Evolutionary conservation across 331 rosid genomes (phyloP), one percentile per base, ranked within the genome.

Genomic region (Malus hybrid): DNA sequence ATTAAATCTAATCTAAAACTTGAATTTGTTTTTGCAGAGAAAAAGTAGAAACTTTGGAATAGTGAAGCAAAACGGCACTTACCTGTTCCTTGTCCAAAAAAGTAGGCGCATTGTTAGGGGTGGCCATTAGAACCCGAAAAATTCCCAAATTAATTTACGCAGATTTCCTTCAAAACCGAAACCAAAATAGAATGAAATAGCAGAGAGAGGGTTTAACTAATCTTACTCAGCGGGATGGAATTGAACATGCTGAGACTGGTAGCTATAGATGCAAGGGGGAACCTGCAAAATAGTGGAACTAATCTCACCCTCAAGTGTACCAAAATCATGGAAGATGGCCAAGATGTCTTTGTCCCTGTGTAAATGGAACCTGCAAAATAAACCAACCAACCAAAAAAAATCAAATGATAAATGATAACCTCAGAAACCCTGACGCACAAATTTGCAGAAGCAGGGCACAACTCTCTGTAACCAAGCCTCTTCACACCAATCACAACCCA

Each of bases 1-100:
- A 22, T 22, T 22, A 22, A 22, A 22, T 22, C 24, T 22, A 22
- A 22, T 22, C 24, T 22, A 22, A 22, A 22, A 22, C 24, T 22
- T 22, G 24, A 22, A 22, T 22, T 22, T 22, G 24, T 22, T 22
- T 22, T 14, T 33, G 9, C 33, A 36, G 48, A 67, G n/a, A n/a
- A 73, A 1, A 56, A 13, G 3, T 15, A 75, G 71, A 57, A 78
- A 33, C 7, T 33, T 33, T 11, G 62, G 10, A 61, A 73, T 34
- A 46, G 2, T 56, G 64, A 79, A 78, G 18, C 20, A 27, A 52
- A 42, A 33, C 48, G 68, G 70, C 64, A 81, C 77, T 52, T 76
- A 87, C 97, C 93, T 90, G 95, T 46, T 91, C 97, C 85, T 90
- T 91, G 69, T 94, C 99, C 77, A 87, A 13, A 61, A 71, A 80